Percentiles rank a stretch among this genome's conserved stretches.
phyloP scores from a whole-genome alignment of 108 stramenopile species.

The Pseudonitzschia multistriata region DNA sequence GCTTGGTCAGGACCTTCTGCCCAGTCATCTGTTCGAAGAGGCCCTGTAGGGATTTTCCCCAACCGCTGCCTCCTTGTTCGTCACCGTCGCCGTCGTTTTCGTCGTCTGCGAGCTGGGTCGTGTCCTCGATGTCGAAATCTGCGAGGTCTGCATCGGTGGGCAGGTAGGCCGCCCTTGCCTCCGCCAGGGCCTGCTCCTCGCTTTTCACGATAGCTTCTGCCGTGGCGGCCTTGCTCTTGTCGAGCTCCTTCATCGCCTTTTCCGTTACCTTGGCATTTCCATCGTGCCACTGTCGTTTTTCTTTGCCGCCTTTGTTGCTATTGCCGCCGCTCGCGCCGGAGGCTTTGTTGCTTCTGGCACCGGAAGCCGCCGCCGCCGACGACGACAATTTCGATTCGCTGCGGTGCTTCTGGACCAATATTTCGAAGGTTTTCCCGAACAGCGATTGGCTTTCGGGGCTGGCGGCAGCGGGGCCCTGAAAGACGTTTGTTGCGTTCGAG shows the following conservation, averaged over 20 bases:
- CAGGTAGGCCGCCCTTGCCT: slow-evolving; percentile 86
- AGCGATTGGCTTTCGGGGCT: slow-evolving; percentile 20
- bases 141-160: slow-evolving; percentile 78
- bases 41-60: slow-evolving; percentile 56
- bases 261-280: slow-evolving; percentile 79
- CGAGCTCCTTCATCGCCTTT: slow-evolving; percentile 68
- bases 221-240: slow-evolving; percentile 54
- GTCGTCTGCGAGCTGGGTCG: slow-evolving; percentile 51
- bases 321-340: background rate
- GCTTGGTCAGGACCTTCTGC: slow-evolving; percentile 58
- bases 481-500: background rate
- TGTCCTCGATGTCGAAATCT: slow-evolving; percentile 70
- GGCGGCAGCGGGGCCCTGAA: background rate
- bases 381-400: background rate
- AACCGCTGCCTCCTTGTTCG: slow-evolving; percentile 19
- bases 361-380: background rate
- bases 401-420: slow-evolving; percentile 41
- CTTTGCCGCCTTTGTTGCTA: slow-evolving; percentile 36
- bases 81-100: slow-evolving; percentile 43
- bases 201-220: slow-evolving; percentile 21
- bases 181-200: slow-evolving; percentile 68
- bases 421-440: slow-evolving; percentile 49
- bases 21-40: slow-evolving; percentile 59
- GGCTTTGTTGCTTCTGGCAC: slow-evolving; percentile 22
- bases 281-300: slow-evolving; percentile 81